Conservation (phyloP, 2,329 filamentous ascomycete genomes). For the Neoarthrinium moseri region DNA sequence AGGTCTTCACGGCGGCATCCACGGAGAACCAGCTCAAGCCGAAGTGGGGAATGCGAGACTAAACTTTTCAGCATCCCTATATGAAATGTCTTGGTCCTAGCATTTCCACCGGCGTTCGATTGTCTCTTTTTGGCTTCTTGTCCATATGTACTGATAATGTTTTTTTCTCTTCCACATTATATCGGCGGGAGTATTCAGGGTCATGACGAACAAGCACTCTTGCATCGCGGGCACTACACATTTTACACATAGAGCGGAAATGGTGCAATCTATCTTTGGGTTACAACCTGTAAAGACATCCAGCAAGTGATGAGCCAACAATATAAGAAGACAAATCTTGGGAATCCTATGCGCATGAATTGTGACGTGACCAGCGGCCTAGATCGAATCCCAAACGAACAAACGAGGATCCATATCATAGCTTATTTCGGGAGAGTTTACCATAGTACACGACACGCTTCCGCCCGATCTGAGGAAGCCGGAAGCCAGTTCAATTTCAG, state of each 20-base stretch:
- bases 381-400: no score
- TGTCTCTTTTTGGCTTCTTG: not conserved
- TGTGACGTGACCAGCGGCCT: no score
- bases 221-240: constrained; percentile 8
- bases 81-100: constrained; percentile 6
- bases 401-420: no score
- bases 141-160: constrained; percentile 6
- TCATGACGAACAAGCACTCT: not conserved
- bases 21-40: constrained; percentile 61
- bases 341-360: no score
- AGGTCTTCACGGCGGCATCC: constrained; percentile 74
- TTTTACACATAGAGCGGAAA: constrained; percentile 6
- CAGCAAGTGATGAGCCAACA: not conserved
- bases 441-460: no score
- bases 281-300: not conserved
- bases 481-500: no score
- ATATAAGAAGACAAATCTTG: not conserved
- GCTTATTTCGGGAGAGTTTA: no score
- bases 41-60: constrained; percentile 53
- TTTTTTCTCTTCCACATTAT: constrained; percentile 9
- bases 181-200: constrained; percentile 8
- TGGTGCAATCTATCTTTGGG: constrained; percentile 2
- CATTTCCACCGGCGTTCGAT: constrained; percentile 10
- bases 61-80: constrained; percentile 10
- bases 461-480: no score